These are phyloP conservation scores for Kalmanozyma brasiliensis DNA, from an alignment of 1,284 basidiomycete species.

Conservation along the genomic window DNA sequence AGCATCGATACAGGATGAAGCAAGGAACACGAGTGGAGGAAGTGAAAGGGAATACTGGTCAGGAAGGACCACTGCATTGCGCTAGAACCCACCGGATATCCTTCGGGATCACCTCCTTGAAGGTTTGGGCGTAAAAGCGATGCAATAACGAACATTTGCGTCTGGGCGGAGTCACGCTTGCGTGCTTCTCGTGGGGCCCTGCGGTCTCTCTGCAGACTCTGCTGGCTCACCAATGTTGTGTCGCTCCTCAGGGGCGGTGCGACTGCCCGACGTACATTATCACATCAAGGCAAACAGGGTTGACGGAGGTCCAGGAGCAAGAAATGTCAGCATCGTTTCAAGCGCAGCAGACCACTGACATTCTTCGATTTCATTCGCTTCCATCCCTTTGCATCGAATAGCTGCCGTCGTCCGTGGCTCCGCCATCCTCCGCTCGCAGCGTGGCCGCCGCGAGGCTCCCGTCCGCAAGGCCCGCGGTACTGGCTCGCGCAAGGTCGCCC, in stretches of 20 bases:
- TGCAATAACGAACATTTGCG: slow-evolving; percentile 55
- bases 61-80: slow-evolving; percentile 47
- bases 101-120: slow-evolving; percentile 44
- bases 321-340: slow-evolving; percentile 4
- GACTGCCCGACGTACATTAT: slow-evolving; percentile 40
- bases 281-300: background rate
- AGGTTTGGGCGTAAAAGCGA: slow-evolving; percentile 66
- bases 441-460: slow-evolving; percentile 42
- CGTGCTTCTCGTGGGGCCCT: slow-evolving; percentile 29
- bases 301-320: too few species aligned
- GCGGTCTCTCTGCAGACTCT: slow-evolving; percentile 14
- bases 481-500: slow-evolving; percentile 47
- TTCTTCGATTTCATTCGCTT: background rate
- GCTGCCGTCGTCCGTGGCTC: slow-evolving; percentile 64
- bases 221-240: slow-evolving; percentile 35
- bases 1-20: background rate
- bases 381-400: slow-evolving; percentile 19
- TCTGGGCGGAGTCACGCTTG: slow-evolving; percentile 23
- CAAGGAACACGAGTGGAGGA: background rate
- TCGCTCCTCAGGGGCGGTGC: slow-evolving; percentile 15
- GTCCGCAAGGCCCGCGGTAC: slow-evolving; percentile 51
- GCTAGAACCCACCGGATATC: slow-evolving; percentile 68
- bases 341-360: too few species aligned
- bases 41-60: background rate
- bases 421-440: slow-evolving; percentile 61